Base-by-base conservation (phyloP, 805 yeast genomes). In the Candida jianshihensis region DNA sequence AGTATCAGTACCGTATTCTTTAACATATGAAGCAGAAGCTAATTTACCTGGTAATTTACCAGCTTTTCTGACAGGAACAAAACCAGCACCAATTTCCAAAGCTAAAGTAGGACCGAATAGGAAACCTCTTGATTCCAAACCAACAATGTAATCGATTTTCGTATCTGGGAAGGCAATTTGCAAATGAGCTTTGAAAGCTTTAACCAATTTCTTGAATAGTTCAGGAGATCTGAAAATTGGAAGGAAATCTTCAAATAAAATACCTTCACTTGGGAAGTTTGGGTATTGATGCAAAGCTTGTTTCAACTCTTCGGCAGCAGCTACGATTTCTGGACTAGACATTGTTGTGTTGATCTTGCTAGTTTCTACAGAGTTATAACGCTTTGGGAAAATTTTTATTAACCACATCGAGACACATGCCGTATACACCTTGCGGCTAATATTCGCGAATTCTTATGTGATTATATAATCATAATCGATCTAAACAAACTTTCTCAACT, bases 91-190 rank as follows among this genome's bases (percentile, higher is more conserved):
- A 40, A 92, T 62, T 38, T 85, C 90, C 46, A 92, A 71, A 8
- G 98, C 98, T 49, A 92, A 70, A 25, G 97, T 68, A 31, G 99
- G 99, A 12, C 97, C 99, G 54, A 92, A 90, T 40, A 92, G 69
- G 60, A 92, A 92, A 4, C 99, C 99, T 63, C 99, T 81, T 34
- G 97, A 84, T 63, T 92, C 99, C 47, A 92, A 73, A 32, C 97
- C 99, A 34, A 92, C 87, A 42, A 92, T 71, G 56, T 82, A 90
- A 56, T 92, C 97, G 44, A 94, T 77, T 47, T 79, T 74, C 43
- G 68, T 66, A 41, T 67, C 68, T 40, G 70, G 66, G 55, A 72
- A 73, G 19, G 64, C 57, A 44, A 66, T 66, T 40, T 78, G 75
- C 40, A 92, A 56, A 56, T 87, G 94, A 37, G 75, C 54, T 61